Percentiles rank a stretch among this genome's conserved stretches.
phyloP scores from a whole-genome alignment of 768 basidiomycete genomes.

The Candolleomyces efflorescens region DNA sequence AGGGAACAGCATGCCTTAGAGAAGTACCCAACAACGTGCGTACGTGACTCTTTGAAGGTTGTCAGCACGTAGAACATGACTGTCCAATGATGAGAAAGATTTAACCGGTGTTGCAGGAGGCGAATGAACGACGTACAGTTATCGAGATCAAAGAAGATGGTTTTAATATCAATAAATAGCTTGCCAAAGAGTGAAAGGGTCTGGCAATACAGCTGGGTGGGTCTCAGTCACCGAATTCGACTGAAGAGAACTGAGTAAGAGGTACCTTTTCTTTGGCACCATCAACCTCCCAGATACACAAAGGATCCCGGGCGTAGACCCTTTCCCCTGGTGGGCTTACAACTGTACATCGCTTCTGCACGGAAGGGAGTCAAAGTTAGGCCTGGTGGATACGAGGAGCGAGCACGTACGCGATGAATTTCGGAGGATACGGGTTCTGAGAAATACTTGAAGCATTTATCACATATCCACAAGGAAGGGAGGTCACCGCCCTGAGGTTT shows the following conservation, averaged over 20 bases:
- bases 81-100: conserved; percentile 19
- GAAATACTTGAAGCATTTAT: conserved; percentile 98
- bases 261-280: conserved; percentile 79
- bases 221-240: conserved; percentile 6
- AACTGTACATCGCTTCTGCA: conserved; percentile 42
- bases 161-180: conserved; percentile 98
- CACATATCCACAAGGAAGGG: conserved; percentile 76
- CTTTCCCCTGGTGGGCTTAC: conserved; percentile 77
- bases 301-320: conserved; percentile 87
- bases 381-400: background rate
- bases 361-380: no score
- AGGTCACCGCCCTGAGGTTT: conserved; percentile 45
- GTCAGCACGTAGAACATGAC: conserved; percentile 93
- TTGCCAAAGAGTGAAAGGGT: conserved; percentile 95
- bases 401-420: conserved; percentile 52
- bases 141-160: conserved; percentile 86
- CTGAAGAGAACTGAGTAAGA: background rate
- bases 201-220: conserved; percentile 86
- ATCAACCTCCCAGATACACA: conserved; percentile 95
- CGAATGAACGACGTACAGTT: conserved; percentile 52
- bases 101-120: background rate
- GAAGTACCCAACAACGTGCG: conserved; percentile 76
- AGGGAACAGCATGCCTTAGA: conserved; percentile 42
- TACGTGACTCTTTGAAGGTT: conserved; percentile 71
- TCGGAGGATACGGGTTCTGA: conserved; percentile 66